A percentile compares a stretch with the other conserved stretches of the same genome.
phyloP scores from a whole-genome alignment of 73 alveolate genomes.

The Durusdinium trenchii region DNA sequence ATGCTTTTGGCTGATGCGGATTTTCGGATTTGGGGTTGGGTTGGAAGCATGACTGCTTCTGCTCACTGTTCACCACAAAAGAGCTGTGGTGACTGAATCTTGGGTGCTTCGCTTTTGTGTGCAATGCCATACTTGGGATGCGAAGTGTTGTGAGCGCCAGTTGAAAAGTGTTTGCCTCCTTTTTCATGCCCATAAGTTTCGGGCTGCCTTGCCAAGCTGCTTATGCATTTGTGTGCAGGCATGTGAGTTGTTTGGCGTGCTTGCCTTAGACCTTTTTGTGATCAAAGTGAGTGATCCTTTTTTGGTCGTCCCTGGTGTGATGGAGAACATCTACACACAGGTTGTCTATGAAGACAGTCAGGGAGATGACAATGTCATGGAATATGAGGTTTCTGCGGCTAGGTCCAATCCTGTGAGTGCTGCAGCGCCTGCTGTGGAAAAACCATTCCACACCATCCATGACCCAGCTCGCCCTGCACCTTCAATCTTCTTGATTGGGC shows the following conservation, averaged over 20 bases:
- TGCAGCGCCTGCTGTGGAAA: background rate
- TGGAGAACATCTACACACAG: background rate
- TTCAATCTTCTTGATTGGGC: background rate
- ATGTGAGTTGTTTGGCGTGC: background rate
- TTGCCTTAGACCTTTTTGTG: background rate
- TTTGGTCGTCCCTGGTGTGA: background rate
- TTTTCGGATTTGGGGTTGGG: background rate
- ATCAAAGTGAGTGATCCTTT: background rate
- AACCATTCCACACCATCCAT: background rate
- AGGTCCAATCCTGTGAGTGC: background rate
- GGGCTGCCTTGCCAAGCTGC: background rate
- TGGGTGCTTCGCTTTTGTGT: background rate
- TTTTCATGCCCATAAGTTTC: background rate
- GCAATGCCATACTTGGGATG: background rate
- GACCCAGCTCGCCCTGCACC: background rate
- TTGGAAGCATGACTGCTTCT: background rate
- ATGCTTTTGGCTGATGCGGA: background rate
- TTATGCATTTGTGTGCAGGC: background rate
- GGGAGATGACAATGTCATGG: background rate
- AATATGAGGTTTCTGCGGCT: background rate
- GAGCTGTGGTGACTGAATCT: background rate
- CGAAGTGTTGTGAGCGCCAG: background rate
- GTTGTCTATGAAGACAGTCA: background rate
- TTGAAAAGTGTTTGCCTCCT: background rate
- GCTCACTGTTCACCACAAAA: background rate